Conservation (phyloP, 768 basidiomycete species). For the Mycena vitilis region DNA sequence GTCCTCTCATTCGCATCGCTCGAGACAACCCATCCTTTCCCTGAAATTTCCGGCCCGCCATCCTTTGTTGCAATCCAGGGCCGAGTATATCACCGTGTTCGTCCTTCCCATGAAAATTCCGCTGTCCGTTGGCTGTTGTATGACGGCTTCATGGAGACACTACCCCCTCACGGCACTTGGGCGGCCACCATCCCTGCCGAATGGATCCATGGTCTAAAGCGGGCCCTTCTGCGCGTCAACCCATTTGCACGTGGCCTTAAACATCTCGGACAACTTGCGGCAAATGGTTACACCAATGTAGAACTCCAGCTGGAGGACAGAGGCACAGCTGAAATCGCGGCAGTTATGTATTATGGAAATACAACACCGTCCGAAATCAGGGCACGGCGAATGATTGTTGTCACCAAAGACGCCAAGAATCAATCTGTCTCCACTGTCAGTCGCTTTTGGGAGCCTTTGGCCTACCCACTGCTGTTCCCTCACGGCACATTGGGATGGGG, state of each 20-base stretch:
- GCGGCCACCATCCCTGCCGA: constrained; percentile 20
- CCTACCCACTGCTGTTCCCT: constrained; percentile 52
- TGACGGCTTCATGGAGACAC: constrained; percentile 40
- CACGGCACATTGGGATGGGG: constrained; percentile 51
- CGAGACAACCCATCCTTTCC: constrained; percentile 42
- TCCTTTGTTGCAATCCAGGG: constrained; percentile 44
- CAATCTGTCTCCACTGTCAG: not conserved
- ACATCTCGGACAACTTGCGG: constrained; percentile 2
- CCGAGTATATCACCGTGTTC: constrained; percentile 46
- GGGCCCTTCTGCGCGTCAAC: constrained; percentile 31
- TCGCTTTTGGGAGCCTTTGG: constrained; percentile 50
- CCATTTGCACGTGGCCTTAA: constrained; percentile 29
- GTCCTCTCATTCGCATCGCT: constrained; percentile 23
- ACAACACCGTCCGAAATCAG: not conserved
- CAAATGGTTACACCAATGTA: constrained; percentile 1
- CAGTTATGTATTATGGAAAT: constrained; percentile 17
- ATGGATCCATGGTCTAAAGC: constrained; percentile 31
- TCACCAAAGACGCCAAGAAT: not conserved
- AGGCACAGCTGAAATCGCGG: constrained; percentile 43
- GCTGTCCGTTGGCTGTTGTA: constrained; percentile 48
- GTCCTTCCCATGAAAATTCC: constrained; percentile 41
- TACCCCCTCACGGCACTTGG: constrained; percentile 8
- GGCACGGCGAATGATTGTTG: not conserved
- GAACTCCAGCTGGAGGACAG: constrained; percentile 38
- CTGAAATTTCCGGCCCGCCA: constrained; percentile 13